phyloP scores from a whole-genome alignment of 1,139 yeast species.

The Kurtzmaniella natalensis region DNA sequence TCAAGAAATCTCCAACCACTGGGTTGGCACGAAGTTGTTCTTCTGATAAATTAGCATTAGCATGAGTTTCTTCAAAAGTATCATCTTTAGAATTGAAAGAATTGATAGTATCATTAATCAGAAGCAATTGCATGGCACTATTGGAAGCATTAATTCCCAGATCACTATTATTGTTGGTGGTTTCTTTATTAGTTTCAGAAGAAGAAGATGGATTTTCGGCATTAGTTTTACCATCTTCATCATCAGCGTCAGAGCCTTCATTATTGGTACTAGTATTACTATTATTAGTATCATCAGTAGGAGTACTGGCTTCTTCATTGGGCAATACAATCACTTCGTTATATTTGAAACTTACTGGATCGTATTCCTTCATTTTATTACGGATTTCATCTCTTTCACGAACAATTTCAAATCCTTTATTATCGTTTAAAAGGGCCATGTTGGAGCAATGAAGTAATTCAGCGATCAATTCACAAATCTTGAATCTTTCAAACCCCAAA shows the following conservation, averaged over 20 bases:
- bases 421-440: slow-evolving; percentile 89
- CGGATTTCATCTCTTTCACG: slow-evolving; percentile 71
- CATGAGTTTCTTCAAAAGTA: slow-evolving; percentile 41
- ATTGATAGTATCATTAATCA: slow-evolving; percentile 39
- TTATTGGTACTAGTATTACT: slow-evolving; percentile 10
- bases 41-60: slow-evolving; percentile 56
- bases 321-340: slow-evolving; percentile 43
- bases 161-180: slow-evolving; percentile 7
- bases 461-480: slow-evolving; percentile 91
- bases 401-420: slow-evolving; percentile 76
- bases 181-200: slow-evolving; percentile 8
- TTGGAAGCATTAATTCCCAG: slow-evolving; percentile 6
- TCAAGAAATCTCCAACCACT: slow-evolving; percentile 86
- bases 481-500: slow-evolving; percentile 90
- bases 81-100: slow-evolving; percentile 40
- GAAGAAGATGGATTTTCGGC: too few relatives aligned
- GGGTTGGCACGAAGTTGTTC: slow-evolving; percentile 61
- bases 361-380: slow-evolving; percentile 39
- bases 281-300: slow-evolving; percentile 15
- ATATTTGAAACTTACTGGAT: slow-evolving; percentile 45
- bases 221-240: slow-evolving; percentile 12
- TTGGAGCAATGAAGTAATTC: slow-evolving; percentile 94
- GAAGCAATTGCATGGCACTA: slow-evolving; percentile 3
- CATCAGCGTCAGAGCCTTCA: slow-evolving; percentile 12
- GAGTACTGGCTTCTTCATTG: slow-evolving; percentile 14